These are phyloP conservation scores for Penicillium simplicissimum DNA, from an alignment of 495 filamentous ascomycete species.

Conservation along the genomic window DNA sequence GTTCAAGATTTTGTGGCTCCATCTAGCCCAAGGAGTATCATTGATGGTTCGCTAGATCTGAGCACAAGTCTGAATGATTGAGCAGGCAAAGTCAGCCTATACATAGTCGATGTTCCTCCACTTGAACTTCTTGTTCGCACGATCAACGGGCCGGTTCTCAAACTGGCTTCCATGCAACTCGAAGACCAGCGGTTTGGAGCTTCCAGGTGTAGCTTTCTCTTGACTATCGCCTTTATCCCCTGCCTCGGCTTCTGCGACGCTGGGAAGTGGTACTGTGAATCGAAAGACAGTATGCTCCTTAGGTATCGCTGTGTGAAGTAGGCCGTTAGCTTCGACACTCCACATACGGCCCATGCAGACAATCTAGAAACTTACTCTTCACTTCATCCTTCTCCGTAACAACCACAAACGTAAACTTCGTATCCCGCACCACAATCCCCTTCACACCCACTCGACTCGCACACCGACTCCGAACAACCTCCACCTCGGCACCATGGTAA, in stretches of 20 bases:
- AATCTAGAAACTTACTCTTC: conserved; percentile 50
- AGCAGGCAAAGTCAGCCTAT: conserved; percentile 36
- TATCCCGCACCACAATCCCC: conserved; percentile 88
- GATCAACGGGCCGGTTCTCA: conserved; percentile 75
- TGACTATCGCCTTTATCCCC: conserved; percentile 15
- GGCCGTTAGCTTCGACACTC: conserved; percentile 6
- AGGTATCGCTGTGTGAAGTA: conserved; percentile 60
- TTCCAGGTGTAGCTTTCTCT: neutral
- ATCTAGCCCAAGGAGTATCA: neutral
- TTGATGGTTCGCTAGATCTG: neutral
- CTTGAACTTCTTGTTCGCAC: conserved; percentile 91
- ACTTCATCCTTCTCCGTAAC: conserved; percentile 65
- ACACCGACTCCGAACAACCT: conserved; percentile 81
- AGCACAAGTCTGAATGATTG: neutral
- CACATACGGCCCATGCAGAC: conserved; percentile 3
- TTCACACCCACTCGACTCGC: conserved; percentile 75
- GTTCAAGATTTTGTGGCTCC: neutral
- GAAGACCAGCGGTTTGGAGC: conserved; percentile 60
- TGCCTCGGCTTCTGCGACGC: conserved; percentile 12
- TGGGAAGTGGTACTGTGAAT: conserved; percentile 62
- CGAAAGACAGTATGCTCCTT: conserved; percentile 89
- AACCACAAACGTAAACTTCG: conserved; percentile 81
- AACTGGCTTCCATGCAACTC: conserved; percentile 90
- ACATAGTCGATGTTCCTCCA: conserved; percentile 67
- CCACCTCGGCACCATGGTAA: conserved; percentile 82